These are phyloP conservation scores for Wallacemonas sp. DNA, from an alignment of 208 protist genomes.

Conservation along the genomic window DNA sequence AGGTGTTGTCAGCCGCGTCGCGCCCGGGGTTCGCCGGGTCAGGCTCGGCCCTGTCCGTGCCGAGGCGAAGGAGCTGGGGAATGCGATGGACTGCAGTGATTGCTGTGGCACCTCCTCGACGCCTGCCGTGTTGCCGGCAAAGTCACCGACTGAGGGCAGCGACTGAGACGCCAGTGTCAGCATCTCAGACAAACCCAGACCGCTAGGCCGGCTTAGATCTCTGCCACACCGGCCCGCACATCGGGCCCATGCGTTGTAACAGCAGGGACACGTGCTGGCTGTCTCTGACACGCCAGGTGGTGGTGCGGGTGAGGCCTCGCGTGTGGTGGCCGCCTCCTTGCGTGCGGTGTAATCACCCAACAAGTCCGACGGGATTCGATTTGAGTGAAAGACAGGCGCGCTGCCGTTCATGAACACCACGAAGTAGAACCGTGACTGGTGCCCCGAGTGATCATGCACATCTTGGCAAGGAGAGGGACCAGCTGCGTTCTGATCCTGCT, in stretches of 20 bases:
- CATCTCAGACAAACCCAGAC: too few species aligned
- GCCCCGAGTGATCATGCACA: background rate
- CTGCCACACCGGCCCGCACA: conserved; percentile 2
- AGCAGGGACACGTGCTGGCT: background rate
- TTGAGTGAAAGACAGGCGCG: conserved; percentile 75
- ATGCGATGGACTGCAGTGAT: conserved; percentile 69
- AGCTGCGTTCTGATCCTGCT: too few species aligned
- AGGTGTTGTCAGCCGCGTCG: background rate
- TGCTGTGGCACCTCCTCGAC: conserved; percentile 73
- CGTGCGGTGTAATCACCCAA: background rate
- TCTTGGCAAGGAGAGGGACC: background rate
- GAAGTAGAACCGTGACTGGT: conserved; percentile 66
- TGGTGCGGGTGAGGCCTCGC: background rate
- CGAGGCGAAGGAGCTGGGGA: conserved; percentile 53
- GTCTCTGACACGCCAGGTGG: background rate
- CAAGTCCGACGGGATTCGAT: conserved; percentile 40
- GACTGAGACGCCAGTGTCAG: too few species aligned
- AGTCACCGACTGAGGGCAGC: conserved; percentile 31
- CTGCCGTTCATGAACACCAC: conserved; percentile 75
- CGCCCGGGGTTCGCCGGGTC: conserved; percentile 16
- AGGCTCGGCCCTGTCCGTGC: conserved; percentile 22
- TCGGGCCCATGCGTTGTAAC: background rate
- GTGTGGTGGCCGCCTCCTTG: background rate
- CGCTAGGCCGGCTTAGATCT: too few species aligned
- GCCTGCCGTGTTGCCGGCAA: conserved; percentile 23